Evolutionary conservation across 805 yeast species (phyloP), one percentile per base, ranked within the genome.

Genomic region (Saccharomycopsis sp.): DNA sequence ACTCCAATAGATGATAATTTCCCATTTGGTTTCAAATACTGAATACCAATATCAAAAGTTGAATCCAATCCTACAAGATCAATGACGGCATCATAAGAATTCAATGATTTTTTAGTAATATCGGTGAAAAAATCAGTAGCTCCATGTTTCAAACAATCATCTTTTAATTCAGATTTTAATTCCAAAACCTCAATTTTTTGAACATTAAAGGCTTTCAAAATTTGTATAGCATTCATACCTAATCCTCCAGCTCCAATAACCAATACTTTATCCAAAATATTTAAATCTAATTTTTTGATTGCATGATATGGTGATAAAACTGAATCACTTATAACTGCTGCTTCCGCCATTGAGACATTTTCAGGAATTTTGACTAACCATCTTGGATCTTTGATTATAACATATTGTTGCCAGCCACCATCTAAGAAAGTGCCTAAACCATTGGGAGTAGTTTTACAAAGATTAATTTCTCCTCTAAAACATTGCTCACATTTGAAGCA

Each of bases 381-480:
- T 6, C n/a, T n/a, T 3, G 34, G 12, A 26, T 34, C 29, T 6
- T 6, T 13, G 6, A 36, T 29, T 6, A 37, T 20, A 5, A 56
- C 33, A 39, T 56, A 59, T 39, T 56, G 50, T 44, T 58, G 58
- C 43, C 56, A 59, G 10, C 63, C 62, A 9, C 63, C 63, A 25
- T 53, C 54, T 26, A 40, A 39, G n/a, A n/a, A n/a, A n/a, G n/a
- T n/a, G 4, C 55, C 55, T 6, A 58, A 37, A 2, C 63, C 63
- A 6, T 10, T 3, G 3, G 6, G 13, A 13, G 12, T 18, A 4
- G 18, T 15, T 4, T 13, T n/a, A 15, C 44, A 40, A 34, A 39
- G 59, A 92, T 89, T 89, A 97, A 97, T 97, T 97, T 74, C 72
- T 94, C 70, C 85, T 85, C 79, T 83, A 89, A 71, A 97, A 97